Evolutionary conservation across 805 yeast species (phyloP).

Genomic region (Metschnikowia gelsemii): DNA sequence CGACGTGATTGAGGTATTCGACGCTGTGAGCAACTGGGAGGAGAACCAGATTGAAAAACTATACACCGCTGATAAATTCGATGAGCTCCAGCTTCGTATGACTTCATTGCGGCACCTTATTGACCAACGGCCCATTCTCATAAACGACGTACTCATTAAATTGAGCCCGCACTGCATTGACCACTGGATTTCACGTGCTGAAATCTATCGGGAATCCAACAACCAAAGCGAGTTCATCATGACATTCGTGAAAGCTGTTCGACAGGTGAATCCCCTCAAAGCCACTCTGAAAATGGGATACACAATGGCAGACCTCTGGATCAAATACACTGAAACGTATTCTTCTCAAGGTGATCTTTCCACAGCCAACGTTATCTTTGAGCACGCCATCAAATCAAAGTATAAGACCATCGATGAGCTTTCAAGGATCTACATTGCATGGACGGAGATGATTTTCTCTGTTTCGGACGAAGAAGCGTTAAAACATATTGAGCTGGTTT

Average conservation of each 20-base stretch:
- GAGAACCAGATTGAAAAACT: constrained; percentile 38
- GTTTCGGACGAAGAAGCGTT: constrained; percentile 44
- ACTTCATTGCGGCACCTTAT: constrained; percentile 53
- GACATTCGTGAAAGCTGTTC: constrained; percentile 65
- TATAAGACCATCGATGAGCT: constrained; percentile 61
- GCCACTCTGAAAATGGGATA: constrained; percentile 19
- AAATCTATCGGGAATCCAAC: constrained; percentile 38
- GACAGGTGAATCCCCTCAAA: constrained; percentile 60
- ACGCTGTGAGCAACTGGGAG: constrained; percentile 58
- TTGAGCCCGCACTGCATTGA: constrained; percentile 60
- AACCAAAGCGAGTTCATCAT: constrained; percentile 38
- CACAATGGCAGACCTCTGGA: constrained; percentile 65
- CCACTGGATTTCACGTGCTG: constrained; percentile 67
- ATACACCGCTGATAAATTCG: constrained; percentile 23
- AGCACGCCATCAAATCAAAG: constrained; percentile 69
- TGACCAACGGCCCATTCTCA: constrained; percentile 52
- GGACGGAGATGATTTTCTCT: constrained; percentile 68
- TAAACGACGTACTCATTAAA: constrained; percentile 67
- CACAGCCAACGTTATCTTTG: constrained; percentile 61
- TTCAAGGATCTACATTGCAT: constrained; percentile 65
- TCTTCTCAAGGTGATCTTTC: constrained; percentile 51
- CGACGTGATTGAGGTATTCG: constrained; percentile 66
- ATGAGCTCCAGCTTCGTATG: constrained; percentile 45
- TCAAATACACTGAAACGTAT: constrained; percentile 63
- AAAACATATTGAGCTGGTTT: constrained; percentile 32